A percentile compares a stretch with the other conserved stretches of the same genome.
These are phyloP conservation scores for Nitzschia inconspicua DNA, from an alignment of 108 stramenopile genomes.

Conservation along the genomic window DNA sequence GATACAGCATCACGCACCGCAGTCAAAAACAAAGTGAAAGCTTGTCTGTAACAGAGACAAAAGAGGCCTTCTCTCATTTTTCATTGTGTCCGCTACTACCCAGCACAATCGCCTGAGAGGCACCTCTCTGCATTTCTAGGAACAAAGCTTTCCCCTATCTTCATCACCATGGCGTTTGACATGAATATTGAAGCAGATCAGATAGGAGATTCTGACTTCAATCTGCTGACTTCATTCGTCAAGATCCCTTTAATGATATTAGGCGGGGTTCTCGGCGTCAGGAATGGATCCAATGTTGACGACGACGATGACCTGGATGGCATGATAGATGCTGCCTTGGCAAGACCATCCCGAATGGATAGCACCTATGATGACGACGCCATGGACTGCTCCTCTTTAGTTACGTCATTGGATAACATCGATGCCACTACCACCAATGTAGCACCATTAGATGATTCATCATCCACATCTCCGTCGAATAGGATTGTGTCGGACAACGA, in stretches of 20 bases:
- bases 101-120: too few relatives aligned
- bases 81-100: too few relatives aligned
- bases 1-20: too few relatives aligned
- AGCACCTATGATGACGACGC: not conserved
- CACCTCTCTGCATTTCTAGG: too few relatives aligned
- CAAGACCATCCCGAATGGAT: too few relatives aligned
- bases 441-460: not conserved
- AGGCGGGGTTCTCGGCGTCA: constrained; percentile 49
- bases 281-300: not conserved
- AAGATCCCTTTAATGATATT: constrained; percentile 64
- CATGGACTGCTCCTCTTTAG: not conserved
- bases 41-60: too few relatives aligned
- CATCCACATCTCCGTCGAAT: not conserved
- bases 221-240: constrained; percentile 59
- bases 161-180: constrained; percentile 85
- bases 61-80: too few relatives aligned
- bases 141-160: not conserved
- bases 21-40: too few relatives aligned
- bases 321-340: not conserved
- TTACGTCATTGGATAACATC: not conserved
- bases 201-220: constrained; percentile 59
- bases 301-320: not conserved
- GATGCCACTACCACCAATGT: not conserved
- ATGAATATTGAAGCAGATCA: constrained; percentile 67
- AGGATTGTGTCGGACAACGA: not conserved